Conservation (phyloP, 164 flowering plant genomes). For the Magnolia sinica region DNA sequence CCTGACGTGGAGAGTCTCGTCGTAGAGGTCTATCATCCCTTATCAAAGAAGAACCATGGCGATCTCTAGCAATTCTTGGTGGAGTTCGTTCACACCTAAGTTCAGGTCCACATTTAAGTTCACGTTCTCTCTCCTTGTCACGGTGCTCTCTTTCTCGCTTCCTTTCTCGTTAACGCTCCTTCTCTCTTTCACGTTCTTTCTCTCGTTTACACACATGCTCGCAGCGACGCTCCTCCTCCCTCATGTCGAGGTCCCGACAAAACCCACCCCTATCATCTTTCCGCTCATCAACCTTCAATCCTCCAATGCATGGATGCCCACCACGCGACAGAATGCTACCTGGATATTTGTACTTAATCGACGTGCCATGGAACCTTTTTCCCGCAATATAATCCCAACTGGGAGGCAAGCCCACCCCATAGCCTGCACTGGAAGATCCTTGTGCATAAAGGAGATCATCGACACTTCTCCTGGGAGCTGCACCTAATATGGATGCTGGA, state of each 20-base stretch:
- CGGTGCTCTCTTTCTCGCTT: conserved; percentile 28
- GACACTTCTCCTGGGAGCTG: conserved; percentile 65
- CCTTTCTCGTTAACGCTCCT: conserved; percentile 35
- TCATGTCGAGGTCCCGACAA: conserved; percentile 19
- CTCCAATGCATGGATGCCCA: conserved; percentile 33
- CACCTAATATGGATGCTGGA: conserved; percentile 80
- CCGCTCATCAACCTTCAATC: conserved; percentile 52
- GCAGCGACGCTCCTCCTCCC: conserved; percentile 25
- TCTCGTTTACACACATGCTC: conserved; percentile 19
- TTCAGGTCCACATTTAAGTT: conserved; percentile 59
- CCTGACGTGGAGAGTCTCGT: conserved; percentile 67
- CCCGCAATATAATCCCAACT: conserved; percentile 86
- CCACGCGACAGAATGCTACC: conserved; percentile 46
- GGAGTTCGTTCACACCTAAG: conserved; percentile 71
- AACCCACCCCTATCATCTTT: conserved; percentile 60
- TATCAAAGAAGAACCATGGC: conserved; percentile 48
- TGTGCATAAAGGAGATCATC: conserved; percentile 68
- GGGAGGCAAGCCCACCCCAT: conserved; percentile 97
- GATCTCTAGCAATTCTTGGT: conserved; percentile 62
- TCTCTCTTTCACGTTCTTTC: conserved; percentile 45
- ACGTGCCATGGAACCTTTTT: conserved; percentile 64
- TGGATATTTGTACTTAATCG: conserved; percentile 63
- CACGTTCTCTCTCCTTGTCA: conserved; percentile 44
- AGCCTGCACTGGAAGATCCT: conserved; percentile 70
- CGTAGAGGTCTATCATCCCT: conserved; percentile 52